These are phyloP conservation scores for Vitis rotundifolia DNA, from an alignment of 164 flowering plant genomes.

Conservation along the genomic window DNA sequence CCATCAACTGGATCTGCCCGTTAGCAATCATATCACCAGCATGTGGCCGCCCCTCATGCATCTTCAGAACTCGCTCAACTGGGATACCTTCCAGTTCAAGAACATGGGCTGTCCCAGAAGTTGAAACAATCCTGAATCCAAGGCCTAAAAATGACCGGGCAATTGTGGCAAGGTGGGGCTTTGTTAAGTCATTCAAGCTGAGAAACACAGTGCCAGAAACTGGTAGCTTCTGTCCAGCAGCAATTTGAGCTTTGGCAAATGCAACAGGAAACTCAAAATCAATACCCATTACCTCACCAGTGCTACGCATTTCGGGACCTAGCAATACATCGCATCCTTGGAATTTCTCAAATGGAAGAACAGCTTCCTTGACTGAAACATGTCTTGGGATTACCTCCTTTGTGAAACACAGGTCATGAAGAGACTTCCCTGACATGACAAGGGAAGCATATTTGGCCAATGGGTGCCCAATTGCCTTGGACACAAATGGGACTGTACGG, in stretches of 20 bases:
- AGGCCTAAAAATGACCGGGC: slow-evolving; percentile 64
- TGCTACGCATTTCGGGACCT: slow-evolving; percentile 98
- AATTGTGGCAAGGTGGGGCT: slow-evolving; percentile 64
- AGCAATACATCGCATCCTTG: slow-evolving; percentile 89
- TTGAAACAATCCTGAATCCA: slow-evolving; percentile 68
- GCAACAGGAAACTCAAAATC: slow-evolving; percentile 64
- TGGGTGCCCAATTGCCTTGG: slow-evolving; percentile 94
- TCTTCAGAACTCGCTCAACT: slow-evolving; percentile 75
- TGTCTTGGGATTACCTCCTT: slow-evolving; percentile 78
- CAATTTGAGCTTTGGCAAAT: slow-evolving; percentile 90
- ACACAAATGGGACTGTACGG: slow-evolving; percentile 92
- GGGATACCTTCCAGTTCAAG: slow-evolving; percentile 73
- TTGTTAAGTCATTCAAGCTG: slow-evolving; percentile 82
- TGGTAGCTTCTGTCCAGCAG: slow-evolving; percentile 92
- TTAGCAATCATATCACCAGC: slow-evolving; percentile 89
- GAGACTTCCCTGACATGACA: slow-evolving; percentile 91
- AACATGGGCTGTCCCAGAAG: slow-evolving; percentile 82
- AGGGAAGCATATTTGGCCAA: slow-evolving; percentile 93
- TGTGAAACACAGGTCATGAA: slow-evolving; percentile 63
- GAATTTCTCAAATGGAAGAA: slow-evolving; percentile 90
- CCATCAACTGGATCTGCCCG: slow-evolving; percentile 85
- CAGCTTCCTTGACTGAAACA: slow-evolving; percentile 92
- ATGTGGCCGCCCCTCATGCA: slow-evolving; percentile 96
- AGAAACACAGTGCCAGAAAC: slow-evolving; percentile 81
- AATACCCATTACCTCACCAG: slow-evolving; percentile 98